phyloP scores from a whole-genome alignment of 2,329 filamentous ascomycete genomes.

The Sclerotinia borealis region DNA sequence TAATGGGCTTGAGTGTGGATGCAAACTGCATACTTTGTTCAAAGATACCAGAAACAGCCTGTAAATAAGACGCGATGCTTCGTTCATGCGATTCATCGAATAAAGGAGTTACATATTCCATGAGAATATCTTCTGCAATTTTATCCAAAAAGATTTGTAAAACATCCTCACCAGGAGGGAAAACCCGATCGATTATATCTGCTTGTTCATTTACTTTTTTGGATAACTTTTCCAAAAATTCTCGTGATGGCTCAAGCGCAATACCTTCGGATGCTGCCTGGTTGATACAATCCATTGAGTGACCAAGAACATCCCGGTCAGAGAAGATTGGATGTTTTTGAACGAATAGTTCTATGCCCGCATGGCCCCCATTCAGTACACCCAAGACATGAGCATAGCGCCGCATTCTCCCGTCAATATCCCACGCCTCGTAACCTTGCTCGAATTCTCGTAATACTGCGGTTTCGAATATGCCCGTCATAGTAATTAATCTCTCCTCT shows the following conservation, averaged over 20 bases:
- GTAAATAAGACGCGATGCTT: constrained; percentile 71
- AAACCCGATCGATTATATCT: constrained; percentile 73
- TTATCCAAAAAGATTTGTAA: constrained; percentile 76
- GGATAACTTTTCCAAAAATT: constrained; percentile 72
- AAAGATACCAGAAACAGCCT: constrained; percentile 80
- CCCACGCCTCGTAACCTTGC: constrained; percentile 81
- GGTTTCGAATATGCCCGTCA: constrained; percentile 81
- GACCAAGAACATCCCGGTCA: constrained; percentile 63
- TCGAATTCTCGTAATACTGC: constrained; percentile 89
- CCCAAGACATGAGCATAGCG: constrained; percentile 83
- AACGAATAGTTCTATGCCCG: constrained; percentile 78
- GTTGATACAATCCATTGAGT: constrained; percentile 76
- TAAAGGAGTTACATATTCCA: constrained; percentile 77
- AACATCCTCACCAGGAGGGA: constrained; percentile 63
- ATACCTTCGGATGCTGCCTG: constrained; percentile 59
- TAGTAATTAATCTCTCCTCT: constrained; percentile 64
- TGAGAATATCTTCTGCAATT: constrained; percentile 72
- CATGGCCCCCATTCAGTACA: constrained; percentile 71
- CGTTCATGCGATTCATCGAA: constrained; percentile 81
- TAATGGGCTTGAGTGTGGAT: constrained; percentile 61
- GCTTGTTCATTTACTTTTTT: constrained; percentile 77
- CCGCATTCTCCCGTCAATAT: constrained; percentile 83
- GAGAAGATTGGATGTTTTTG: constrained; percentile 82
- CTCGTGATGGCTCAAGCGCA: constrained; percentile 70
- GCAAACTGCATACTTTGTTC: constrained; percentile 78